phyloP scores from a whole-genome alignment of 2,329 filamentous ascomycete species.

The Fusarium verticillioides region DNA sequence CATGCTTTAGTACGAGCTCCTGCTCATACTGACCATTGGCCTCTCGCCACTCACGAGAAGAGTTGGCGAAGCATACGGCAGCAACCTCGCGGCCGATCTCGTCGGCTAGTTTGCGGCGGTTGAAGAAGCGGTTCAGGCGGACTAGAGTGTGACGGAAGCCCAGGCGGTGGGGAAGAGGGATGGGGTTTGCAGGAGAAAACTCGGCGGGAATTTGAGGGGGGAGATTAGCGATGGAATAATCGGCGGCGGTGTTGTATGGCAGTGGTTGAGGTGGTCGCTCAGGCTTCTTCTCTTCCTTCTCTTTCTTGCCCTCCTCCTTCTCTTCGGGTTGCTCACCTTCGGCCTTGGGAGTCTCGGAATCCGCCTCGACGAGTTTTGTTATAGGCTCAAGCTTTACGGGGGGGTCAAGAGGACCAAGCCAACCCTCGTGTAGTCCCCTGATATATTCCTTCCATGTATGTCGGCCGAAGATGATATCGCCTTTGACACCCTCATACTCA shows the following conservation, averaged over 20 bases:
- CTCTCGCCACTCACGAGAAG: slow-evolving; percentile 62
- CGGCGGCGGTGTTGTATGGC: slow-evolving; percentile 77
- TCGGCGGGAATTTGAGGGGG: slow-evolving; percentile 74
- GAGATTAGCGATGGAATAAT: slow-evolving; percentile 75
- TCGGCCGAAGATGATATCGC: slow-evolving; percentile 89
- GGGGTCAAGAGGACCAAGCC: slow-evolving; percentile 84
- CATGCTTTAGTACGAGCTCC: slow-evolving; percentile 70
- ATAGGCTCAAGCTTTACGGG: slow-evolving; percentile 55
- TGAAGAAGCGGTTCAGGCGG: slow-evolving; percentile 88
- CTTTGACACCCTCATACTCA: slow-evolving; percentile 78
- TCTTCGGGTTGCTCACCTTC: slow-evolving; percentile 51
- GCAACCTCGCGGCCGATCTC: slow-evolving; percentile 88
- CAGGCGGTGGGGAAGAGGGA: slow-evolving; percentile 88
- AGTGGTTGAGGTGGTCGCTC: slow-evolving; percentile 71
- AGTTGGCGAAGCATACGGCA: slow-evolving; percentile 77
- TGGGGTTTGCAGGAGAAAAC: slow-evolving; percentile 77
- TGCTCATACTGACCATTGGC: slow-evolving; percentile 53
- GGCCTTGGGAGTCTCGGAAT: slow-evolving; percentile 37
- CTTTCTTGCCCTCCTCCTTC: slow-evolving; percentile 54
- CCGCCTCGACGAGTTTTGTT: slow-evolving; percentile 37
- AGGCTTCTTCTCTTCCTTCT: slow-evolving; percentile 64
- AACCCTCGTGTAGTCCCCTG: slow-evolving; percentile 92
- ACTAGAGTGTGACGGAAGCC: slow-evolving; percentile 92
- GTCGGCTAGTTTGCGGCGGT: slow-evolving; percentile 85
- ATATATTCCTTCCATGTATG: slow-evolving; percentile 99